Conservation (phyloP, 768 basidiomycete species). For the Tephrocybe sp. region DNA sequence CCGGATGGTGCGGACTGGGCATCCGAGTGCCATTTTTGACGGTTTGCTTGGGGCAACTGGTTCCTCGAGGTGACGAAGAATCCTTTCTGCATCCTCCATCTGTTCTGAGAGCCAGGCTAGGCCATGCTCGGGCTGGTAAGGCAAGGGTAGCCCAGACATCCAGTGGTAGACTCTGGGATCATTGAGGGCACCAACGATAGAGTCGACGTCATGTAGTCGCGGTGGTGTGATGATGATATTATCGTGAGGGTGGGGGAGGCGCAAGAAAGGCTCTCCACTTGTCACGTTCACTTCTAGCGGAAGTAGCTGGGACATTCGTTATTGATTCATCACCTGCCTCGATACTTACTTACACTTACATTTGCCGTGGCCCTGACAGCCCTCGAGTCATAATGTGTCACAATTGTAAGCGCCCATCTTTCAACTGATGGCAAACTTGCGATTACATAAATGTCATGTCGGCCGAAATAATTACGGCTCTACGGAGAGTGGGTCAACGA, state of each 20-base stretch:
- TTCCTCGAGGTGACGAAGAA: constrained; percentile 22
- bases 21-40: constrained; percentile 14
- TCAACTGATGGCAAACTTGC: too few relatives aligned
- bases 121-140: constrained; percentile 34
- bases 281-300: constrained; percentile 26
- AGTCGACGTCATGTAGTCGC: constrained; percentile 39
- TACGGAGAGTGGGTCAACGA: too few relatives aligned
- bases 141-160: constrained; percentile 39
- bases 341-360: too few relatives aligned
- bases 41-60: background rate
- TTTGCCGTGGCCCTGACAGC: too few relatives aligned
- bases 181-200: constrained; percentile 37
- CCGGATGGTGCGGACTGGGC: constrained; percentile 44
- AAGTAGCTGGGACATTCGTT: constrained; percentile 5
- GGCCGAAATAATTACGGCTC: too few relatives aligned
- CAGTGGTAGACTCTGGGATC: constrained; percentile 31
- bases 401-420: too few relatives aligned
- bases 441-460: too few relatives aligned
- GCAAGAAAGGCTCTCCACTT: constrained; percentile 52
- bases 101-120: constrained; percentile 16
- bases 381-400: background rate
- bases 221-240: constrained; percentile 53
- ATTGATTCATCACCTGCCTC: too few relatives aligned
- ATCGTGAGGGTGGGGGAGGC: constrained; percentile 43
- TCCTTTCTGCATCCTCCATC: constrained; percentile 21